Evolutionary conservation across 805 yeast species (phyloP), one percentile per base, ranked within the genome.

Genomic region (Limtongia smithiae): DNA sequence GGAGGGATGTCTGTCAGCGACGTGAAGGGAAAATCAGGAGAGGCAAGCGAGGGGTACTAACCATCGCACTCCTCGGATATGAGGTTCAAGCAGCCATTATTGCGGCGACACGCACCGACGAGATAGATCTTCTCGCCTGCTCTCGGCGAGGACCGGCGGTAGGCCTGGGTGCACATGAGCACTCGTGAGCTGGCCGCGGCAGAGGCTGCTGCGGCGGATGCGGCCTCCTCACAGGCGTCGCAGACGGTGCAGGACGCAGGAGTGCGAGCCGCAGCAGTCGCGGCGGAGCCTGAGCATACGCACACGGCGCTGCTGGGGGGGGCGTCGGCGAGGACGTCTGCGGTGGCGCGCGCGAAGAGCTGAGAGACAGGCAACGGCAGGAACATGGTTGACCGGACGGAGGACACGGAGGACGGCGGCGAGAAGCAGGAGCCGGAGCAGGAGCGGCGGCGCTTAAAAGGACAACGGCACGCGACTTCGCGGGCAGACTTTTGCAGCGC

Each of bases 11-110:
- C 11, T 9, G 15, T 42, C 14, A 42, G 28, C 17, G 14, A 12
- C 25, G 9, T 9, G 17, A 5, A 7, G 11, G 7, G 30, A 11
- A 18, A 17, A 18, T 6, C 8, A 2, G 6, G 4, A 15, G 25
- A 21, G 24, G 27, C n/a, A 28, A 30, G 12, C n/a, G 20, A 9
- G 8, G 11, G 28, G 33, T 3, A n/a, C 40, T n/a, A 22, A 44
- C 46, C 53, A 30, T 49, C 49, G 15, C 24, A 27, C 7, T 21
- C 37, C 28, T 30, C 42, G 9, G 53, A 27, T n/a, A 49, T 44
- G 35, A 49, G 46, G 22, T 49, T 49, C 24, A 49, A 42, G 18
- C 49, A 33, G n/a, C 43, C 30, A 8, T 46, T 49, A 35, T 44
- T 41, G 21, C 38, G 42, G 2, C 46, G 32, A 42, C 43, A 39